Conservation (phyloP, 176 grass and related monocot genomes). For the Triticum turgidum region DNA sequence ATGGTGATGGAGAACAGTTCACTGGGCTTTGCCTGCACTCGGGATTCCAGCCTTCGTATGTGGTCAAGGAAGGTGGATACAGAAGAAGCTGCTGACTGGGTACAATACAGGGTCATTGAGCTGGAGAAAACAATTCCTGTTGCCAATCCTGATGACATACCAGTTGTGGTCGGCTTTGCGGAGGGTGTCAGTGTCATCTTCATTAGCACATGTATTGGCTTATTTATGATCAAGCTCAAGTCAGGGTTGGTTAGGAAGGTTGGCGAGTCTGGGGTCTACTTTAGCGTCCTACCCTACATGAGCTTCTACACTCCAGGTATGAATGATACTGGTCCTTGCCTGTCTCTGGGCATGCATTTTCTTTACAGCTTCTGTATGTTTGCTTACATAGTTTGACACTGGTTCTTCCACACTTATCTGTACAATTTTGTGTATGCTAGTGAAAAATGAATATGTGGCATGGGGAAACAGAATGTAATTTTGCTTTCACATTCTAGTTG, state of each 20-base stretch:
- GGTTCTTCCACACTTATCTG: not conserved
- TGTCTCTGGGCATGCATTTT: not conserved
- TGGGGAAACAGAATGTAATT: not conserved
- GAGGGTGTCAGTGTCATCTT: not conserved
- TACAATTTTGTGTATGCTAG: not conserved
- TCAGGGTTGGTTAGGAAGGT: not conserved
- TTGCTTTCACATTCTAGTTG: not conserved
- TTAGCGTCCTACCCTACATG: constrained; percentile 3
- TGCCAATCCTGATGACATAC: not conserved
- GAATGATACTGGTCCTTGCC: not conserved
- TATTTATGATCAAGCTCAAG: not conserved
- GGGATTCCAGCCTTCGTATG: not conserved
- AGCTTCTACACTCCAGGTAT: constrained; percentile 6
- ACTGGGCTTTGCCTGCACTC: not conserved
- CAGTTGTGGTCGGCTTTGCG: not conserved
- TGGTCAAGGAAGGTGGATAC: constrained; percentile 6
- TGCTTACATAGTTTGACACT: not conserved
- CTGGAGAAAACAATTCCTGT: not conserved
- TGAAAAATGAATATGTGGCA: not conserved
- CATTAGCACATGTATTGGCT: not conserved
- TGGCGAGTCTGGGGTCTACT: not conserved
- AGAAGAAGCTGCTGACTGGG: not conserved
- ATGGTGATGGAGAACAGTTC: not conserved
- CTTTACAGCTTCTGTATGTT: not conserved
- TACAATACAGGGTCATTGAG: not conserved